Base-by-base conservation (phyloP, 1,139 yeast genomes). In the Magnusiomyces clavatus region DNA sequence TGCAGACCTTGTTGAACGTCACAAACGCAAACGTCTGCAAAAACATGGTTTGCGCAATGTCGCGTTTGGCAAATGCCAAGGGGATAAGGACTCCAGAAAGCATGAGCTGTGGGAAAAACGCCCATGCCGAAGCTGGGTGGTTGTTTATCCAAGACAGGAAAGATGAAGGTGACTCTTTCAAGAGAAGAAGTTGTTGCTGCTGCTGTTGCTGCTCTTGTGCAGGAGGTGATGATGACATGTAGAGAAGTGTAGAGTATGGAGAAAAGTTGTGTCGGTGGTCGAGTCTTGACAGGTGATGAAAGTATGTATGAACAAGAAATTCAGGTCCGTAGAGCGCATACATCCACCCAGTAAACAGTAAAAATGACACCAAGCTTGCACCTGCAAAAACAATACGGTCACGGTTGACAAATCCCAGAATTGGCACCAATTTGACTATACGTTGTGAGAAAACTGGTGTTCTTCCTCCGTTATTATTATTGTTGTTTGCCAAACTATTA, bases 211-310 rank as follows among this genome's bases (percentile, higher is more conserved):
- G 57, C 56, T n/a, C n/a, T n/a, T n/a, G n/a, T 2, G 57, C 60
- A n/a, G 68, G 67, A 17, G 68, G 55, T n/a, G 51, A 62, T n/a
- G 71, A 66, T 8, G 67, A 57, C 52, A 69, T 65, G 69, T 92
- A 92, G 47, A 92, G 71, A 36, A 82, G 73, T 17, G 88, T 72
- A 63, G 92, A 87, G 76, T 90, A 92, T 1, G 90, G 76, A 1
- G 96, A 87, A 63, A 92, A 92, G 67, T 92, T 92, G 69, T 92
- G 98, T 51, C 98, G 80, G 66, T 92, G 98, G 65, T 92, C 98
- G 13, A 88, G 69, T 55, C 98, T 75, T 4, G 80, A 74, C 49
- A 92, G 70, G 66, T 92, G 98, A 65, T 92, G 92, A 12, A 88
- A 64, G 65, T 87, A 89, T 0, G 97, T 77, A 60, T 90, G 83